These are phyloP conservation scores for Kluyveromyces sp. DNA, from an alignment of 1,139 yeast genomes.

Conservation along the genomic window DNA sequence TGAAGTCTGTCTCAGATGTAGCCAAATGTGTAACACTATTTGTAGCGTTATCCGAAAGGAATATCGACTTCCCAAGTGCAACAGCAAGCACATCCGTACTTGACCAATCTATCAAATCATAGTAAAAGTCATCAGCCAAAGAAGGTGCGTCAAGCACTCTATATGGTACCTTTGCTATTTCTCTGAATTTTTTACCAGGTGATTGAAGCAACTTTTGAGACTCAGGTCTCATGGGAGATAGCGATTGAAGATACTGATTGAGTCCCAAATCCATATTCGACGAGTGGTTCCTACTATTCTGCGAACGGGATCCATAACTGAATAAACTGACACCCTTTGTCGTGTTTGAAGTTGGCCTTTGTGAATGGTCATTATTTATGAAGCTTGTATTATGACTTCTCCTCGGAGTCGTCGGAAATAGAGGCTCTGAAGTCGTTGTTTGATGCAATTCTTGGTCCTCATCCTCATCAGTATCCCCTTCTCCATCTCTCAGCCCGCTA, in stretches of 20 bases:
- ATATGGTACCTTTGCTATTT: constrained; percentile 79
- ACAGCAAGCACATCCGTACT: constrained; percentile 82
- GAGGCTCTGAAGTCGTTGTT: background rate
- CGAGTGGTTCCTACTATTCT: constrained; percentile 35
- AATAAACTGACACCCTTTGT: constrained; percentile 44
- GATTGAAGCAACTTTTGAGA: constrained; percentile 71
- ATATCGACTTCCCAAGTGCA: constrained; percentile 81
- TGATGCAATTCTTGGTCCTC: background rate
- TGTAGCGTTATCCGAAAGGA: constrained; percentile 82
- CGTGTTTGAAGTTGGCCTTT: constrained; percentile 45
- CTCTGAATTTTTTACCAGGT: constrained; percentile 73
- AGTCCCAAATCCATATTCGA: constrained; percentile 1
- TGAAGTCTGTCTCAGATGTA: constrained; percentile 28
- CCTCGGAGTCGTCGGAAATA: constrained; percentile 2
- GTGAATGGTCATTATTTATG: constrained; percentile 11
- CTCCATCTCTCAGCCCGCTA: constrained; percentile 4
- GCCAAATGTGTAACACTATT: constrained; percentile 81
- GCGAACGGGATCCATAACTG: constrained; percentile 64
- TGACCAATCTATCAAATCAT: constrained; percentile 94
- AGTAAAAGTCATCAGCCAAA: constrained; percentile 84
- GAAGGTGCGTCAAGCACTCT: constrained; percentile 96
- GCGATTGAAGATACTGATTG: constrained; percentile 54
- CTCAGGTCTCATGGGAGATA: constrained; percentile 85
- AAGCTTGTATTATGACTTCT: background rate
- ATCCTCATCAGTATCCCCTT: constrained; percentile 4